phyloP scores from a whole-genome alignment of 139 green algal genomes.

The Coccomyxa sp. region DNA sequence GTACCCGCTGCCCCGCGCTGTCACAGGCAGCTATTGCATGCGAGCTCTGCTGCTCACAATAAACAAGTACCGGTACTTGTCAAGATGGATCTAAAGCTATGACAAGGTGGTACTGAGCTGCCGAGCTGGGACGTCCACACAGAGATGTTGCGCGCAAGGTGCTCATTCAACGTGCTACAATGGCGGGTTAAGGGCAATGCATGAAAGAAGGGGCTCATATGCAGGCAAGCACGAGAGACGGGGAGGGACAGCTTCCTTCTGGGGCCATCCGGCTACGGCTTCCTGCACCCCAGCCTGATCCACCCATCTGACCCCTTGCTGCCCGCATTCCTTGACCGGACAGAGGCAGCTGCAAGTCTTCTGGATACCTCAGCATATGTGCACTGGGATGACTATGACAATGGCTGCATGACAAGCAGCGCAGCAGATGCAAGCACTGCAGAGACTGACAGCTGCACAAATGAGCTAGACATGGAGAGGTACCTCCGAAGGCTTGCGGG shows the following conservation, averaged over 20 bases:
- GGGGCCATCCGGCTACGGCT: slow-evolving; percentile 11
- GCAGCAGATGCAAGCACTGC: not conserved
- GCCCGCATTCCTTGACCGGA: not conserved
- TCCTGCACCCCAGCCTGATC: slow-evolving; percentile 12
- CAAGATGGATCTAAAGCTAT: too few relatives aligned
- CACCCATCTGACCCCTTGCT: not conserved
- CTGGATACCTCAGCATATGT: slow-evolving; percentile 9
- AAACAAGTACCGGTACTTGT: too few relatives aligned
- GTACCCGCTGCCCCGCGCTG: not conserved
- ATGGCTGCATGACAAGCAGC: too few relatives aligned
- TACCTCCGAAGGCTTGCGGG: not conserved
- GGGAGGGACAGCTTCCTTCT: slow-evolving; percentile 21
- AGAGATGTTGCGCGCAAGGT: too few relatives aligned
- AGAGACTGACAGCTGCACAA: not conserved
- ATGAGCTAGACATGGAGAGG: not conserved
- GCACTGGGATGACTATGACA: slow-evolving; percentile 15
- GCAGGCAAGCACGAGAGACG: slow-evolving; percentile 6
- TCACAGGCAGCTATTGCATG: too few relatives aligned
- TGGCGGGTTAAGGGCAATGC: too few relatives aligned
- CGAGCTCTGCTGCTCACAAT: too few relatives aligned
- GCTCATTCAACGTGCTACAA: too few relatives aligned
- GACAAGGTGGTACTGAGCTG: too few relatives aligned
- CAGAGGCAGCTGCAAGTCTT: not conserved
- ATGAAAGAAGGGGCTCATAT: slow-evolving; percentile 8
- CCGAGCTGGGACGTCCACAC: too few relatives aligned